Evolutionary conservation across 345 rosid species (phyloP).

Genomic region (Eucalyptus sp.): DNA sequence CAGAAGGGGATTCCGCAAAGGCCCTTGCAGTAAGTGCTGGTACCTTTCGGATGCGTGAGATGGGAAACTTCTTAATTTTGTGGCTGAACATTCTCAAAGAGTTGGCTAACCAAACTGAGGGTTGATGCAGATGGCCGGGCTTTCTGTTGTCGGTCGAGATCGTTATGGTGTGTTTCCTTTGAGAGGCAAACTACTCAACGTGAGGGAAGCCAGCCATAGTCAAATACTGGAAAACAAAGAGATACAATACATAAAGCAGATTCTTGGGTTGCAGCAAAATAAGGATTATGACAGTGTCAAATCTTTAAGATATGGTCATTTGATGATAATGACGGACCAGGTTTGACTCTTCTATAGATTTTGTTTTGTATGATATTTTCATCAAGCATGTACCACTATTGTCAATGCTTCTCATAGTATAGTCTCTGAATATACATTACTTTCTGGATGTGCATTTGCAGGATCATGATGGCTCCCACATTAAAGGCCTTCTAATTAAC

Average conservation of each 20-base stretch:
- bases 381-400: neutral
- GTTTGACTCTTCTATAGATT: constrained; percentile 4
- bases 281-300: constrained; percentile 53
- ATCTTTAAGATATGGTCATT: constrained; percentile 89
- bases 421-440: neutral
- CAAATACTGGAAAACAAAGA: constrained; percentile 83
- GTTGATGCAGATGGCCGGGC: constrained; percentile 59
- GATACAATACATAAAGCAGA: constrained; percentile 75
- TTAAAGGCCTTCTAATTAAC: constrained; percentile 86
- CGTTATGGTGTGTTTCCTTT: constrained; percentile 82
- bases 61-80: neutral
- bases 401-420: neutral
- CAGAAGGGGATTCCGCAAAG: constrained; percentile 99
- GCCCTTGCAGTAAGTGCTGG: constrained; percentile 67
- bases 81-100: neutral
- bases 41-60: neutral
- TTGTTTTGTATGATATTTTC: neutral
- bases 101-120: neutral
- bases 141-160: constrained; percentile 49
- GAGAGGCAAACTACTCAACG: constrained; percentile 87
- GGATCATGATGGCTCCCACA: constrained; percentile 99
- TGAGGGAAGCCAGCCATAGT: constrained; percentile 79
- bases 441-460: neutral
- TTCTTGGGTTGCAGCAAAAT: constrained; percentile 86
- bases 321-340: constrained; percentile 99